Evolutionary conservation across 805 yeast genomes (phyloP).

Genomic region (Schwanniomyces occidentalis): DNA sequence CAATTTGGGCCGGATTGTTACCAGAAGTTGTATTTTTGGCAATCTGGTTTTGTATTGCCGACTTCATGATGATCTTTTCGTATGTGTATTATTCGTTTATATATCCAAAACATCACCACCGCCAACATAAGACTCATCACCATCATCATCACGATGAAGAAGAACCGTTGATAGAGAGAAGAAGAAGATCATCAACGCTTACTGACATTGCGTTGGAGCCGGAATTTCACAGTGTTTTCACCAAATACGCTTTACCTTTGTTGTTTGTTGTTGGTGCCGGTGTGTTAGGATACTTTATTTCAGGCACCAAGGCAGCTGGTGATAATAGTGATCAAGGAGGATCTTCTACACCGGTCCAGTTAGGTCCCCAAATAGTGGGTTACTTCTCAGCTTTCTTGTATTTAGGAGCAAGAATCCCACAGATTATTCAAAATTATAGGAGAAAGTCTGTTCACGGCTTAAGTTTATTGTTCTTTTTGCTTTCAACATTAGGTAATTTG

Average conservation of each 20-base stretch:
- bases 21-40: conserved; percentile 73
- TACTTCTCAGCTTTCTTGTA: conserved; percentile 68
- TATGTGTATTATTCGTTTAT: conserved; percentile 57
- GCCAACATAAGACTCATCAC: conserved; percentile 14
- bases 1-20: conserved; percentile 67
- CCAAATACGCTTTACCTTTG: conserved; percentile 58
- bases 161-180: conserved; percentile 34
- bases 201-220: conserved; percentile 52
- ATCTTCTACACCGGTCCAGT: conserved; percentile 27
- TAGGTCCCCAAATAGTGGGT: conserved; percentile 69
- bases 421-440: conserved; percentile 73
- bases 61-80: conserved; percentile 54
- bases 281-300: conserved; percentile 54
- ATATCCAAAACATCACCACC: conserved; percentile 39
- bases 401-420: conserved; percentile 78
- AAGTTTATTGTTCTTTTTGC: conserved; percentile 74
- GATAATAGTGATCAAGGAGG: conserved; percentile 19
- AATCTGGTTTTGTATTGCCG: conserved; percentile 76
- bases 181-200: conserved; percentile 54
- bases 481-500: conserved; percentile 72
- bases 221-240: conserved; percentile 45
- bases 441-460: conserved; percentile 85
- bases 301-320: conserved; percentile 31
- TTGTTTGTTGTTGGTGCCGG: conserved; percentile 66
- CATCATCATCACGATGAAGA: conserved; percentile 20